These are phyloP conservation scores for Amanita rubescens DNA, from an alignment of 768 basidiomycete genomes.

Conservation along the genomic window DNA sequence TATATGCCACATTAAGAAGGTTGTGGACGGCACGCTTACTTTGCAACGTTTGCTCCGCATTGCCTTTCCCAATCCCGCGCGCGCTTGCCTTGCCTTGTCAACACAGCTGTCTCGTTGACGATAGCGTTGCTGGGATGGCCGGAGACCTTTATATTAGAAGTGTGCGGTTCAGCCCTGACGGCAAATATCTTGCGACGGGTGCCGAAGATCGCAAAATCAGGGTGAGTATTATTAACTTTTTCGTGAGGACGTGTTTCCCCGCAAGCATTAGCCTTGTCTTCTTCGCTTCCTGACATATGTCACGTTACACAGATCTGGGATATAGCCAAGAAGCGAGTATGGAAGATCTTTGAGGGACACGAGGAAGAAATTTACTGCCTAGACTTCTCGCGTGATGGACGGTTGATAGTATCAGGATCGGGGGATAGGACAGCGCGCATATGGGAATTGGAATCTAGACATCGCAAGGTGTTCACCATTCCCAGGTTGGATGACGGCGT, in stretches of 20 bases:
- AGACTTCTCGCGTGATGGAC: slow-evolving; percentile 74
- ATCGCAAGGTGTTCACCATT: slow-evolving; percentile 27
- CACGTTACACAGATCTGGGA: slow-evolving; percentile 70
- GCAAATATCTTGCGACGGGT: slow-evolving; percentile 88
- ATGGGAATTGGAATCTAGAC: slow-evolving; percentile 27
- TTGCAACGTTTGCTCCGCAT: slow-evolving; percentile 1
- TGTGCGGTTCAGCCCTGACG: slow-evolving; percentile 91
- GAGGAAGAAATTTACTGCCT: slow-evolving; percentile 91
- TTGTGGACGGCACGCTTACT: background rate
- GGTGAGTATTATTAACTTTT: slow-evolving; percentile 38
- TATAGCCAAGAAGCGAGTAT: slow-evolving; percentile 66
- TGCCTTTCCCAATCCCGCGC: slow-evolving; percentile 1
- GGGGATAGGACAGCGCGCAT: slow-evolving; percentile 46
- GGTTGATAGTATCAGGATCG: slow-evolving; percentile 73
- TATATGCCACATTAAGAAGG: background rate
- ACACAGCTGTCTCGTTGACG: slow-evolving; percentile 46
- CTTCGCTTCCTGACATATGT: background rate
- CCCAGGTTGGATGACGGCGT: slow-evolving; percentile 40
- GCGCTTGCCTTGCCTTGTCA: background rate
- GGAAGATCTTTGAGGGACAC: slow-evolving; percentile 74
- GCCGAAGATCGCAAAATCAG: slow-evolving; percentile 92
- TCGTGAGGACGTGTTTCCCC: background rate
- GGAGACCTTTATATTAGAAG: slow-evolving; percentile 92
- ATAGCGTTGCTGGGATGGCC: slow-evolving; percentile 63
- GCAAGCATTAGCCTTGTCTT: background rate